Evolutionary conservation across 2,329 filamentous ascomycete species (phyloP).

Genomic region (Aspergillus japonicus): DNA sequence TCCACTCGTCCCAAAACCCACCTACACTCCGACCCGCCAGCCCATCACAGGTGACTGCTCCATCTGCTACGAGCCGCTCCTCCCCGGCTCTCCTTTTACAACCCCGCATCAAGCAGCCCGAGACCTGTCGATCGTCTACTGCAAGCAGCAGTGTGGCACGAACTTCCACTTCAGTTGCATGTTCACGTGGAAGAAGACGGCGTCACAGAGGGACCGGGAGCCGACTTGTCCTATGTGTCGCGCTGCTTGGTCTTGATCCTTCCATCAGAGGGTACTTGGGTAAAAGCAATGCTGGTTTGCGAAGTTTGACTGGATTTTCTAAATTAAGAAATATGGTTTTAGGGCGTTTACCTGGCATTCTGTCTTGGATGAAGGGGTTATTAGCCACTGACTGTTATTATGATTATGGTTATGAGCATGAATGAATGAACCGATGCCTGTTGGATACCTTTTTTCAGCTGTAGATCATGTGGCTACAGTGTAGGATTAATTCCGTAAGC

Average conservation of each 20-base stretch:
- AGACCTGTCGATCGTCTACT: neutral
- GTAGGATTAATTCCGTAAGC: too few species aligned
- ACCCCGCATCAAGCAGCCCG: neutral
- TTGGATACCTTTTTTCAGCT: too few species aligned
- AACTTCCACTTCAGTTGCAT: slow-evolving; percentile 7
- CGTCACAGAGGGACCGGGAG: neutral
- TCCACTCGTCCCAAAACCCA: neutral
- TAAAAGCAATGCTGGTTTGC: too few species aligned
- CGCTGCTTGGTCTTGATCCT: neutral
- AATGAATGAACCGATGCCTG: too few species aligned
- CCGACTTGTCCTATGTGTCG: slow-evolving; percentile 6
- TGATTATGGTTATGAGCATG: too few species aligned
- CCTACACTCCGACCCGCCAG: neutral
- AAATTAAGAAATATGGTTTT: too few species aligned
- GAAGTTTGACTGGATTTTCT: too few species aligned
- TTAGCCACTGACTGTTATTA: too few species aligned
- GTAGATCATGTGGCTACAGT: too few species aligned
- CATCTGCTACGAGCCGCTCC: neutral
- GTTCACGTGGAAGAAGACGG: neutral
- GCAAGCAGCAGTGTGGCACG: neutral
- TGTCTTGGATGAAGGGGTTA: too few species aligned
- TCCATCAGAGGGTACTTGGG: neutral
- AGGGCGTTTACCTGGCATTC: too few species aligned
- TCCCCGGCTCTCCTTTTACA: neutral
- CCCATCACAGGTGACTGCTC: slow-evolving; percentile 1